Percentiles rank a stretch among this genome's conserved stretches.
These are phyloP conservation scores for Aspergillus steynii DNA, from an alignment of 495 filamentous ascomycete genomes.

Conservation along the genomic window DNA sequence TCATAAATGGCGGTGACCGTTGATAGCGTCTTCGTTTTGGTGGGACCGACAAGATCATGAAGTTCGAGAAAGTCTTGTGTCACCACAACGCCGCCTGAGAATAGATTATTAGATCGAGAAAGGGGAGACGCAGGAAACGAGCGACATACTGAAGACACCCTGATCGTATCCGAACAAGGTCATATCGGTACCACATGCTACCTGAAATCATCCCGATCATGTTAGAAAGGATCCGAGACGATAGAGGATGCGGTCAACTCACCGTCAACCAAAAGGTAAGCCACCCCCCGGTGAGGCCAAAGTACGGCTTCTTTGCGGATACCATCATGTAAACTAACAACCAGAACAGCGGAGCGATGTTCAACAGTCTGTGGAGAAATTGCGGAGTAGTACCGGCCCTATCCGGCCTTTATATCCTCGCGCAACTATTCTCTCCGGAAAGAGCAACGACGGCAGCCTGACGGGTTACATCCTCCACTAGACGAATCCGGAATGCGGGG, in stretches of 20 bases:
- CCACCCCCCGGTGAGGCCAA: slow-evolving; percentile 58
- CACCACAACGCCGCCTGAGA: slow-evolving; percentile 53
- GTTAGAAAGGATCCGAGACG: slow-evolving; percentile 3
- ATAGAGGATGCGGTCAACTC: slow-evolving; percentile 13
- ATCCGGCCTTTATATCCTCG: not conserved
- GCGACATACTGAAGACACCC: slow-evolving; percentile 47
- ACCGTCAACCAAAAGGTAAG: slow-evolving; percentile 61
- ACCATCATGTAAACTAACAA: not conserved
- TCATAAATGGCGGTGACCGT: slow-evolving; percentile 66
- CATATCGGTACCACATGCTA: slow-evolving; percentile 59
- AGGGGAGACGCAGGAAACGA: not conserved
- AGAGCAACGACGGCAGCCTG: not conserved
- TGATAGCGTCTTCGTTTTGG: slow-evolving; percentile 50
- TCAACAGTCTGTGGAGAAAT: not conserved
- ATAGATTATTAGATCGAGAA: slow-evolving; percentile 11
- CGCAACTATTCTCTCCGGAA: not conserved
- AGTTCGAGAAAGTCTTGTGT: slow-evolving; percentile 57
- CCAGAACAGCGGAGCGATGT: not conserved
- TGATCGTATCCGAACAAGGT: slow-evolving; percentile 64
- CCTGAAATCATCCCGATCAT: slow-evolving; percentile 20
- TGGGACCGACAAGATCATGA: slow-evolving; percentile 47
- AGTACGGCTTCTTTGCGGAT: slow-evolving; percentile 47
- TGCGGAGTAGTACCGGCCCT: not conserved
- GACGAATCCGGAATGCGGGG: not conserved
- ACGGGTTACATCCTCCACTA: not conserved